phyloP scores from a whole-genome alignment of 2,329 filamentous ascomycete genomes.

The Penicillium vulpinum region DNA sequence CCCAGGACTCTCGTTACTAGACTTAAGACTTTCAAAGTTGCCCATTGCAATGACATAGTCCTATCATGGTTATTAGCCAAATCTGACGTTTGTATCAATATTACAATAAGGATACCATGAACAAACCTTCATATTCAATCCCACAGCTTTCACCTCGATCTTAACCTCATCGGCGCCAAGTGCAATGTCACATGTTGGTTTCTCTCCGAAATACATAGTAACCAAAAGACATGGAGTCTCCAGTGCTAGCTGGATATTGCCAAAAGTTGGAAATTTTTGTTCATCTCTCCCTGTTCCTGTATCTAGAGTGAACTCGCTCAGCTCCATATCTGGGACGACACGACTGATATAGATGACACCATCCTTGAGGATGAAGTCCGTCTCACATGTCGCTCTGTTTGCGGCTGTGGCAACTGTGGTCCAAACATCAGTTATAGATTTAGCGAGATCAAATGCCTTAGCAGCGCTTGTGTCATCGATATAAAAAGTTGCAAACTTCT shows the following conservation, averaged over 20 bases:
- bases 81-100: too few relatives aligned
- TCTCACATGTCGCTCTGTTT: neutral
- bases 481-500: neutral
- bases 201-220: neutral
- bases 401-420: neutral
- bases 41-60: constrained; percentile 33
- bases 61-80: constrained; percentile 28
- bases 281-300: neutral
- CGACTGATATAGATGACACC: neutral
- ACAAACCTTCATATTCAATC: constrained; percentile 12
- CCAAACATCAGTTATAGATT: neutral
- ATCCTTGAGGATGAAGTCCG: neutral
- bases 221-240: neutral
- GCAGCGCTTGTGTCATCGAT: neutral
- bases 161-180: neutral
- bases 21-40: constrained; percentile 2
- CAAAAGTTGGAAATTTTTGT: neutral
- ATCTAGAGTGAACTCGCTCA: neutral
- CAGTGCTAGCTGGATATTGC: neutral
- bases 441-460: neutral
- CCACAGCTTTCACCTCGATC: neutral
- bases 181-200: neutral
- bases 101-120: constrained; percentile 27
- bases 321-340: neutral
- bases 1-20: constrained; percentile 15